Base-by-base conservation (phyloP, 1,139 yeast species). In the Tardiomyces depauwii region DNA sequence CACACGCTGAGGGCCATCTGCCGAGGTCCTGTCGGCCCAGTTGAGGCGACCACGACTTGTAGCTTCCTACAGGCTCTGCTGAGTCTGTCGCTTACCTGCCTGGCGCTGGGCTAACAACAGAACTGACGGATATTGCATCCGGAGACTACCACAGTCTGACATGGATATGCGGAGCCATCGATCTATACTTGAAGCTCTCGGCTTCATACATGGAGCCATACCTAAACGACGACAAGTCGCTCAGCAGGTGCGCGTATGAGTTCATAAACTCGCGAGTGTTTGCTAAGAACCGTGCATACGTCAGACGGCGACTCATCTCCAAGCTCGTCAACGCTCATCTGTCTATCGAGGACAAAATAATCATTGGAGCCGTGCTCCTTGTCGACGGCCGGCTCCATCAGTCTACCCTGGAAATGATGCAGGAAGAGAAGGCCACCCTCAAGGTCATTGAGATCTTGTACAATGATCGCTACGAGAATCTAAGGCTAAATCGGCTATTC, bases 371-470 rank as follows among this genome's bases (percentile, higher is more conserved):
- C 53, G 64, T 78, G 4, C 54, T 79, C 25, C 59, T 74, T 33
- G 63, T 73, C 44, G 77, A 76, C 49, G 74, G 76, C 33, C 68
- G 71, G 44, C 54, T 62, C 30, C 68, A 76, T 50, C 55, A 66
- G 21, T 55, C 66, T 10, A 65, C 77, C 0, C 55, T 76, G 40
- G 71, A 68, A 45, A 62, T 70, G 48, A 60, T 79, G 54, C 66
- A 73, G 44, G 74, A 76, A 41, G 77, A 68, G 51, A 71, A 72
- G 32, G 82, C 80, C 0, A 72, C 76, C 42, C 63, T 63, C 14
- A 69, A 67, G 1, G 56, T 74, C 13, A 66, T 73, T 44, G 60
- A 60, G 41, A 65, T 68, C 6, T 53, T 74, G 66, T 71, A 58
- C 19, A 56, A 63, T 11, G 60, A 59, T 16, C 66, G 49, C 7